Base-by-base conservation (phyloP, 139 green algal genomes). In the Nannochloris sp. region DNA sequence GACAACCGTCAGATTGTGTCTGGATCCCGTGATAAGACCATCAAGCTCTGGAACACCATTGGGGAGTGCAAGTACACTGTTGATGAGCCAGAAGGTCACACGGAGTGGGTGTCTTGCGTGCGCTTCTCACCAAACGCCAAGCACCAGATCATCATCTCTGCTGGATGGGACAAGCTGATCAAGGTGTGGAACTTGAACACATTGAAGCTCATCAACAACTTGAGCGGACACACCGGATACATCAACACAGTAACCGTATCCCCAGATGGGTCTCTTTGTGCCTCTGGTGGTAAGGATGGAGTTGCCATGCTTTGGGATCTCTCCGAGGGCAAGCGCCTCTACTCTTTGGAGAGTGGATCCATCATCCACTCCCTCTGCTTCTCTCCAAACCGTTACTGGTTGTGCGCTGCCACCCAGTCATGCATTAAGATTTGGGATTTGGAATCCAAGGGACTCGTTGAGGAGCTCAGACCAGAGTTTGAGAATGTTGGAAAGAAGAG, bases 1-100 rank as follows among this genome's bases (percentile, higher is more conserved):
- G 94, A 99, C 85, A 98, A 99, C 88, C 81, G 93, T 66, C 87
- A 98, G 92, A 99, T 99, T 71, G 90, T 99, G 68, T 96, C 88
- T 21, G 93, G 88, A 53, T 90, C 89, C 8, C 87, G 92, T 44
- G 90, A 97, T 83, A 94, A 90, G 81, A 95, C 87, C 61, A 97
- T 98, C 85, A 92, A 92, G 80, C 86, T 97, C 72, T 98, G 92
- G 90, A 97, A 97, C 88, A 97, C 91, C 25, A 79, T 97, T 55
- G 93, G 91, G 57, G 93, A 99, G 88, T 99, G 93, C 89, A 99
- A 99, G 85, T 97, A 96, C 90, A 97, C 87, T 57, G 96, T 98
- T 57, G 85, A 71, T 51, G 75, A 98, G 69, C 84, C 83, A 31
- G 90, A 97, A 55, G 92, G 92, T 56, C 93, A 98, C 87, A 91